Percentiles rank a stretch among this genome's conserved stretches.
These are phyloP conservation scores for Plasmodiophora brassicae DNA, from an alignment of 208 protist species.

Conservation along the genomic window DNA sequence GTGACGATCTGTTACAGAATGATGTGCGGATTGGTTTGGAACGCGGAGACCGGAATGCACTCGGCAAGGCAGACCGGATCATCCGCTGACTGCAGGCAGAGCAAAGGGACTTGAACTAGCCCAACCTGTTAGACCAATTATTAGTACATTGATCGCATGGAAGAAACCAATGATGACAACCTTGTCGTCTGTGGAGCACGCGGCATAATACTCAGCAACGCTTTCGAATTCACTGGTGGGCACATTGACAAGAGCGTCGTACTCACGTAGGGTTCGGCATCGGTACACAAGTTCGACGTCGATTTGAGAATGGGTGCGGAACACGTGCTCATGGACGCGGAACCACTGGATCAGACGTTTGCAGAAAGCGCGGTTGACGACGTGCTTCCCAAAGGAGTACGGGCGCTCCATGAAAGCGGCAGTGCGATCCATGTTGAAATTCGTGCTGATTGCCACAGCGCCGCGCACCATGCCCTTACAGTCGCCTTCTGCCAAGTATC, in stretches of 20 bases:
- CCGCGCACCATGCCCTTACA: not conserved
- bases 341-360: not conserved
- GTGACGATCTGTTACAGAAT: not conserved
- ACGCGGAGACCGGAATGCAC: not conserved
- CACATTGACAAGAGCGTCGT: not conserved
- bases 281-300: not conserved
- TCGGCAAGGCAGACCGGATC: slow-evolving; percentile 10
- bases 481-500: not conserved
- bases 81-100: slow-evolving; percentile 21
- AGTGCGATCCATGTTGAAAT: slow-evolving; percentile 21
- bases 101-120: not conserved
- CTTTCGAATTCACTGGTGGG: not conserved
- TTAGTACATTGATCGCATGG: no score
- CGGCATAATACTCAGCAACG: slow-evolving; percentile 9
- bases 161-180: no score
- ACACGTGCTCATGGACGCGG: not conserved
- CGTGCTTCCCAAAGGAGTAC: not conserved
- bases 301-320: not conserved
- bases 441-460: slow-evolving; percentile 18
- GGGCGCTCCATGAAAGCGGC: not conserved
- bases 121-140: no score
- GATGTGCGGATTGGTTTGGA: not conserved
- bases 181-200: slow-evolving; percentile 19
- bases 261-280: not conserved
- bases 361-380: not conserved